phyloP scores from a whole-genome alignment of 139 green algal genomes.

The Chlamydomonas asymmetrica region DNA sequence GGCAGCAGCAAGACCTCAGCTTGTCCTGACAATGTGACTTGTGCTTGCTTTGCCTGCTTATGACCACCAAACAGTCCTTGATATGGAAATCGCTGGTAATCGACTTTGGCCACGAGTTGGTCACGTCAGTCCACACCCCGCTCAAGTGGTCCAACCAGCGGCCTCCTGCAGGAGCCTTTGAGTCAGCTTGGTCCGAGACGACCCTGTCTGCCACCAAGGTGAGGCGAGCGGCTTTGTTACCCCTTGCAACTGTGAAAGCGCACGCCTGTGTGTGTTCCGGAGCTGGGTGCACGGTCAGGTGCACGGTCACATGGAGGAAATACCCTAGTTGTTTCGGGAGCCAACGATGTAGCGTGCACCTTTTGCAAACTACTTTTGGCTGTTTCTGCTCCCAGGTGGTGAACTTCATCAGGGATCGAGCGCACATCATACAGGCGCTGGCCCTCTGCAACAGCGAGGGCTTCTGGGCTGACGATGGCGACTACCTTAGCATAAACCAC shows the following conservation, averaged over 20 bases:
- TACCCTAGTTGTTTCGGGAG: too few relatives aligned
- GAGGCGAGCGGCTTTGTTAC: too few relatives aligned
- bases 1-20: too few relatives aligned
- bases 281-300: too few relatives aligned
- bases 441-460: constrained; percentile 50
- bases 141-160: constrained; percentile 50
- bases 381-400: constrained; percentile 43
- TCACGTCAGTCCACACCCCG: constrained; percentile 59
- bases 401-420: constrained; percentile 44
- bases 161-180: constrained; percentile 51
- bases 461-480: constrained; percentile 44
- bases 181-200: not conserved
- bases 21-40: too few relatives aligned
- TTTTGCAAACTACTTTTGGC: too few relatives aligned
- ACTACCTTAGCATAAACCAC: constrained; percentile 49
- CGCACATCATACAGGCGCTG: constrained; percentile 31
- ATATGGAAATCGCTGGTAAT: constrained; percentile 42
- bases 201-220: constrained; percentile 21
- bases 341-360: too few relatives aligned
- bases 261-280: too few relatives aligned
- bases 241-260: too few relatives aligned
- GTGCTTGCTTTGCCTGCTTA: too few relatives aligned
- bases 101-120: constrained; percentile 67
- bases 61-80: constrained; percentile 8
- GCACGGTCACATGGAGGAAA: too few relatives aligned